Base-by-base conservation (phyloP, 1,284 basidiomycete genomes). In the Entoloma clypeatum region DNA sequence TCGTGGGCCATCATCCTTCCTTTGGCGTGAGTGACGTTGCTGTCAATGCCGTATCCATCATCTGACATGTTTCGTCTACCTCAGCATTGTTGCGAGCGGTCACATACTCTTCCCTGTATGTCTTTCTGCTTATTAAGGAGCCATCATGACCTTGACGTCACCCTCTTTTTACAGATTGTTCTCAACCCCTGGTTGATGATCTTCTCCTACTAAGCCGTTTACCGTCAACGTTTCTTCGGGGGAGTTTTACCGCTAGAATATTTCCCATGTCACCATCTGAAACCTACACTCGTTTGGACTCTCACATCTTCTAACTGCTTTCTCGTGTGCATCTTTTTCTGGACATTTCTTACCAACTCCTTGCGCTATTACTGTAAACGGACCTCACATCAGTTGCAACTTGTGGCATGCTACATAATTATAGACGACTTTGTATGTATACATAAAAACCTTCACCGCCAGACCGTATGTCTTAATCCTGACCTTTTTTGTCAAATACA, bases 121-220 rank as follows among this genome's bases (percentile, higher is more conserved):
- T 62, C 1, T 29, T 7, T 3, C 7, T 8, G n/a, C n/a, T 14
- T 5, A 6, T 11, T 30, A 7, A 36, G 19, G 40, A n/a, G 40
- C 4, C 44, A 24, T 14, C 19, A 25, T 33, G 21, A 41, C 35
- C 36, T 8, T 25, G 40, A n/a, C 17, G 22, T 44, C 56, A 36
- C 41, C 41, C 21, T 29, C 36, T 34, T 5, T 39, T 16, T 41
- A n/a, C 44, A 82, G 76, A 81, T 88, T 44, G 74, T 86, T 36
- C 72, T 88, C 45, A 88, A 88, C 47, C 72, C 72, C 1, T 83
- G 79, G 78, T 60, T 83, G 32, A 81, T 82, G 79, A 78, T 81
- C 39, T 82, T 84, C 61, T 76, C 74, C 0, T 82, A 79, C 49
- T 83, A 52, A 65, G 47, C 19, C 19, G 34, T 11, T 17, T 14